phyloP scores from a whole-genome alignment of 148 eudicot genomes.

The Heliosperma pusillum region DNA sequence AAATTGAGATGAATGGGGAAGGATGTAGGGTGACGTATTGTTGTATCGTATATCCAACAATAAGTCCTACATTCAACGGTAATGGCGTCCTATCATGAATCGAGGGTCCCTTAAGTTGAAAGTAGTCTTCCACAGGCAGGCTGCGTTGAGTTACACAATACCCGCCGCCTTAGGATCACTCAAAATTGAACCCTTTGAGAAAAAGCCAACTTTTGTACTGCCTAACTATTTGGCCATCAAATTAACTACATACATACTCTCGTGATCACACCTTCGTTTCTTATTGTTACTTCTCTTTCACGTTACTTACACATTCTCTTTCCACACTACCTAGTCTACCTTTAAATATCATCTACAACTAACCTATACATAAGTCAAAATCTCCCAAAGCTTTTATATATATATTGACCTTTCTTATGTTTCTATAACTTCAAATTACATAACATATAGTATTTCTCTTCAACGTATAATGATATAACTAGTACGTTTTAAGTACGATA shows the following conservation, averaged over 20 bases:
- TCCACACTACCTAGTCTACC: slow-evolving; percentile 8
- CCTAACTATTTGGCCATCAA: slow-evolving; percentile 3
- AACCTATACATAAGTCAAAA: slow-evolving; percentile 1
- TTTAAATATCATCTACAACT: slow-evolving; percentile 28
- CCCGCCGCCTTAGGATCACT: slow-evolving; percentile 25
- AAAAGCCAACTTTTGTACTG: neutral
- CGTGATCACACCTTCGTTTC: slow-evolving; percentile 4
- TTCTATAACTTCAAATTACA: neutral
- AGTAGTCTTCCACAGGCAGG: slow-evolving; percentile 8
- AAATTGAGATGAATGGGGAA: too few species aligned
- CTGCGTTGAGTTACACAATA: slow-evolving; percentile 6
- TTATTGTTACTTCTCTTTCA: slow-evolving; percentile 34
- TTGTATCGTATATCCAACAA: too few species aligned
- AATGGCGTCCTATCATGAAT: too few species aligned
- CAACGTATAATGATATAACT: neutral
- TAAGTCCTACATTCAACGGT: too few species aligned
- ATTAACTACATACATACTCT: neutral
- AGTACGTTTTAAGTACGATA: neutral
- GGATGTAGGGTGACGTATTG: too few species aligned
- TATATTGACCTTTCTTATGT: neutral
- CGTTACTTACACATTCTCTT: slow-evolving; percentile 12
- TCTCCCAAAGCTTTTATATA: neutral
- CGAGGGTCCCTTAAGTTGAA: slow-evolving; percentile 23
- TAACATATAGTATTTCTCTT: too few species aligned
- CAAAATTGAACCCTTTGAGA: slow-evolving; percentile 13